Conservation (phyloP, 177 flowering plant species). For the Vitis hybrid region DNA sequence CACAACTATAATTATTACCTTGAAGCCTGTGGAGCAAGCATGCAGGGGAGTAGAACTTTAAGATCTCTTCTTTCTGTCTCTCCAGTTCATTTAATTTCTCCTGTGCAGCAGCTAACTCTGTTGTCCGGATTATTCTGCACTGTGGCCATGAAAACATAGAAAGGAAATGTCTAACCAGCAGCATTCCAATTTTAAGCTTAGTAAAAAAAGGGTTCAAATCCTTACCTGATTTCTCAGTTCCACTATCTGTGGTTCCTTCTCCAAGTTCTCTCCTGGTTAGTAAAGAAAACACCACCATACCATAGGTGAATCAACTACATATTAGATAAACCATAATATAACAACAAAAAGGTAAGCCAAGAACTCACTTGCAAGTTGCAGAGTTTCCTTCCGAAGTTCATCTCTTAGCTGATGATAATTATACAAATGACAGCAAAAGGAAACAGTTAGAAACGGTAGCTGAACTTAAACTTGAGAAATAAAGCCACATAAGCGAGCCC, state of each 20-base stretch:
- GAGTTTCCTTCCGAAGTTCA: conserved; percentile 86
- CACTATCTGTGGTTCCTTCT: conserved; percentile 81
- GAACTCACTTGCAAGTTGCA: conserved; percentile 90
- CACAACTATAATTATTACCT: conserved; percentile 38
- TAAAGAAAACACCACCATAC: background rate
- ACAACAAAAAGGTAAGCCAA: background rate
- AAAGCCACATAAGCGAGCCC: background rate
- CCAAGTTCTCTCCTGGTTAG: conserved; percentile 68
- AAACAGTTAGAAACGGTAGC: background rate
- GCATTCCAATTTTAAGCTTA: background rate
- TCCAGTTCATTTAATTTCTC: conserved; percentile 80
- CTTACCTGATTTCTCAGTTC: conserved; percentile 89
- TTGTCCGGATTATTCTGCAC: conserved; percentile 91
- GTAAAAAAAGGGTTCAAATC: background rate
- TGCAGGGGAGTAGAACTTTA: conserved; percentile 65
- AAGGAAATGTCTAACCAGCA: background rate
- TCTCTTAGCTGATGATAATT: conserved; percentile 58
- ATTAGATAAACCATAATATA: background rate
- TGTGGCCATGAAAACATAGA: conserved; percentile 26
- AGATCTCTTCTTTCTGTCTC: conserved; percentile 62
- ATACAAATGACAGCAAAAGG: background rate
- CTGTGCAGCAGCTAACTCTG: conserved; percentile 90
- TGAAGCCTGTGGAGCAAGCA: conserved; percentile 66
- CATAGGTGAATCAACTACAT: too few species aligned
- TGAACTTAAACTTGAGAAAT: background rate